Conservation (phyloP, 2,329 filamentous ascomycete species). For the Cephalotrichum gorgonifer region DNA sequence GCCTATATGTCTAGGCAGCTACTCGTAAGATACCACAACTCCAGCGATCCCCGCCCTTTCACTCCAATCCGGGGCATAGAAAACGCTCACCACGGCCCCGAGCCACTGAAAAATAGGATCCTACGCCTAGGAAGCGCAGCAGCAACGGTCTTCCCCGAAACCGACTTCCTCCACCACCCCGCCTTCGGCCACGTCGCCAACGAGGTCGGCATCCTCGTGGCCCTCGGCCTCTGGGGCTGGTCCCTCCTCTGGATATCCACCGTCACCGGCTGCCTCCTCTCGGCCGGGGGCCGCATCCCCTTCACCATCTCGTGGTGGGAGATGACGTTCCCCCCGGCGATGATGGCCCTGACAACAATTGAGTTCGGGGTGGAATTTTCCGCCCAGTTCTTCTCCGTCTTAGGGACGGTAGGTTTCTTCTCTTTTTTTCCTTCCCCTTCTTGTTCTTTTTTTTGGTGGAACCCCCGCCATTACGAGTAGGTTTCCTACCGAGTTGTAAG, state of each 20-base stretch:
- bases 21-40: neutral
- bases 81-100: no score
- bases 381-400: neutral
- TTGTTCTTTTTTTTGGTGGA: neutral
- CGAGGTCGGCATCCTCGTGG: no score
- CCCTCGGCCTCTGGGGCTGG: neutral
- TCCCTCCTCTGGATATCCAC: neutral
- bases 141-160: neutral
- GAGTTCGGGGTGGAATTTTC: neutral
- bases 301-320: neutral
- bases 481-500: no score
- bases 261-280: neutral
- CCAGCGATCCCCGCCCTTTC: no score
- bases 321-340: neutral
- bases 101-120: neutral
- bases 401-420: neutral
- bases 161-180: neutral
- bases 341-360: neutral
- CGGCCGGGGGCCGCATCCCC: neutral
- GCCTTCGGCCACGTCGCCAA: no score
- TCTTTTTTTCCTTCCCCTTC: neutral
- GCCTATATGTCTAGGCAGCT: neutral
- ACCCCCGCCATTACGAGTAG: no score
- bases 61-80: neutral
- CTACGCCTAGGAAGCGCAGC: neutral